phyloP scores from a whole-genome alignment of 768 basidiomycete genomes.

The Hericium coralloides region DNA sequence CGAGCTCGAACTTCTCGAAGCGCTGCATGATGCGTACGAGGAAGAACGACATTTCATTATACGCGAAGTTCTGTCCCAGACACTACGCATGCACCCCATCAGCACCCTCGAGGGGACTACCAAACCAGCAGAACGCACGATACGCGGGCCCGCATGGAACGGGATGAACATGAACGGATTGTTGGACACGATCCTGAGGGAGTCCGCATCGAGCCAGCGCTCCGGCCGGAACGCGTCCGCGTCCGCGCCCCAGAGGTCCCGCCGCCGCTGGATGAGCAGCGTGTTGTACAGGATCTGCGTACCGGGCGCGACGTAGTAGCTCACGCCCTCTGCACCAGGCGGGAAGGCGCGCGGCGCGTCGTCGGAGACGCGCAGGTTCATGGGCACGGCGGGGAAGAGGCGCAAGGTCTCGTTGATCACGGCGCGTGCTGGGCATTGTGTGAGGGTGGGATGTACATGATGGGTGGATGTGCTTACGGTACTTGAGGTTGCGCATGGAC shows the following conservation, averaged over 20 bases:
- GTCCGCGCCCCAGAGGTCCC: constrained; percentile 49
- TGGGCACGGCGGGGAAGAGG: background rate
- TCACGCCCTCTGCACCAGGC: constrained; percentile 16
- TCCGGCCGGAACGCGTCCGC: constrained; percentile 31
- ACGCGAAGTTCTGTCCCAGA: constrained; percentile 47
- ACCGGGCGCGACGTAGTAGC: background rate
- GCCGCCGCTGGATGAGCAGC: constrained; percentile 27
- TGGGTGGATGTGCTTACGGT: background rate
- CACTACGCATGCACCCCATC: constrained; percentile 22
- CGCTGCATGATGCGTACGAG: constrained; percentile 25
- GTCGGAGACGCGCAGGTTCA: background rate
- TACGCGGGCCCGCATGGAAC: constrained; percentile 58
- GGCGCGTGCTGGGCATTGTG: constrained; percentile 22
- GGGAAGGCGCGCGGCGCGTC: background rate
- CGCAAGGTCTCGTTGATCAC: constrained; percentile 23
- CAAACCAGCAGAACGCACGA: constrained; percentile 13
- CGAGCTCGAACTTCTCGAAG: constrained; percentile 11
- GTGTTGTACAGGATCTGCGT: constrained; percentile 14
- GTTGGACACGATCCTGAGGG: constrained; percentile 40
- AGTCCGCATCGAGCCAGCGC: constrained; percentile 45
- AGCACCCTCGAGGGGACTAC: background rate
- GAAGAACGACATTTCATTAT: constrained; percentile 45
- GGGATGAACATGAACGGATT: constrained; percentile 63
- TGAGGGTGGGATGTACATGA: background rate
- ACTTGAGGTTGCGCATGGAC: constrained; percentile 16